These are phyloP conservation scores for Aspergillus sp. DNA, from an alignment of 2,329 filamentous ascomycete genomes.

Conservation along the genomic window DNA sequence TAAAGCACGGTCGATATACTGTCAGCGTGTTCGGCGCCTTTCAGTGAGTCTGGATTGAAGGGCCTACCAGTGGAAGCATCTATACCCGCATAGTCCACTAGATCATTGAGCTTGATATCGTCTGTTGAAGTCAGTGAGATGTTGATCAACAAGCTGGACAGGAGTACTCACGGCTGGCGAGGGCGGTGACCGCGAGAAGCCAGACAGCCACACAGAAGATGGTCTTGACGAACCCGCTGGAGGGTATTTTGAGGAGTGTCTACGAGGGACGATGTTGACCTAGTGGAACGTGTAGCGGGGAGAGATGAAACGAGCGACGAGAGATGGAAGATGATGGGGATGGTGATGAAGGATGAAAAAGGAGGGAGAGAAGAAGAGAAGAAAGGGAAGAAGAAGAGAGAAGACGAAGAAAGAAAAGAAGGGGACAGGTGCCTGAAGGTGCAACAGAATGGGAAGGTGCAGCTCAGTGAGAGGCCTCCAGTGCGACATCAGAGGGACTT, in stretches of 20 bases:
- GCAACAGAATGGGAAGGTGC: neutral
- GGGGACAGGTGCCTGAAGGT: neutral
- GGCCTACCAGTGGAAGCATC: too few species aligned
- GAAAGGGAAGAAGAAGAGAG: neutral
- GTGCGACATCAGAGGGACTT: neutral
- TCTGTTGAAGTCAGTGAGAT: neutral
- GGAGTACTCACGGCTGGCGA: slow-evolving; percentile 20
- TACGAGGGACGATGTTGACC: neutral
- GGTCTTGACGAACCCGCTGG: slow-evolving; percentile 14
- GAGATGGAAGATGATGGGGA: neutral
- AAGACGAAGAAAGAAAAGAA: slow-evolving; percentile 5
- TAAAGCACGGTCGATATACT: too few species aligned
- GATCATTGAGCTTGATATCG: neutral
- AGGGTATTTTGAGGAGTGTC: slow-evolving; percentile 5
- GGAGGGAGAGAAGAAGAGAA: slow-evolving; percentile 1
- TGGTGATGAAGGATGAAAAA: slow-evolving; percentile 1
- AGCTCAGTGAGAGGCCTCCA: neutral
- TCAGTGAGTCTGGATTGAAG: too few species aligned
- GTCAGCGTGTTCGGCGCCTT: too few species aligned
- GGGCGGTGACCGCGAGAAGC: slow-evolving; percentile 16
- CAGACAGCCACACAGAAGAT: slow-evolving; percentile 21
- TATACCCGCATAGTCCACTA: neutral
- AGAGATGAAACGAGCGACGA: neutral
- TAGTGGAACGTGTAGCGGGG: neutral
- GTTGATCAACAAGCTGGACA: neutral